Evolutionary conservation across 2,329 filamentous ascomycete species (phyloP), one percentile per base, ranked within the genome.

Genomic region (Penicillium janthinellum): DNA sequence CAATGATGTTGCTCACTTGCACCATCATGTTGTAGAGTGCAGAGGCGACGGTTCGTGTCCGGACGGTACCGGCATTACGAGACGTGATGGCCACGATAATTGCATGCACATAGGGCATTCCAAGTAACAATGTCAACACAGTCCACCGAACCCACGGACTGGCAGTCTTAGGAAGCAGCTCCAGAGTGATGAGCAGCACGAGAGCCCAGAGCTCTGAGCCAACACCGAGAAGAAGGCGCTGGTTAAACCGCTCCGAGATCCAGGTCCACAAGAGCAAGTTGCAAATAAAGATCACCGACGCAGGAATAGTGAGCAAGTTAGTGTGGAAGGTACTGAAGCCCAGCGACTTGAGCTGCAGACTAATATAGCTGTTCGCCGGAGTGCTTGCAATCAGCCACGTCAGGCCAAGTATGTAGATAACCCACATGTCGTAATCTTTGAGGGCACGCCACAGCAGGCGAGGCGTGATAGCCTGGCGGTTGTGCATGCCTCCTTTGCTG

Each of bases 281-380:
- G 50, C 85, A 57, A 60, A 87, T 86, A 68, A 86, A 85, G 1
- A 87, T 71, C 0, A 77, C 78, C 15, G 83, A 83, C 0, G 84
- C 81, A 0, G 85, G 85, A 14, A 88, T 87, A 0, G 85, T 85
- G 22, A 90, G 79, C 61, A 90, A 77, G 64, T 88, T 90, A 31
- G 82, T 83, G 35, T 85, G 74, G 68, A 89, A 84, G 1, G 84
- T 85, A 51, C 74, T 74, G 74, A 87, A 88, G 12, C 80, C 85
- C 4, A 88, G 75, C 2, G 82, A 78, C 62, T 82, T 83, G 1
- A 83, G 66, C 52, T 77, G 67, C 11, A 79, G 64, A 17, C 75
- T 78, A 54, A 79, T 71, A 44, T 79, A 79, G 53, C 55, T 71
- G 1, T 69, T 69, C 8, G 73, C 73, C 1, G 76, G 75, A 0